phyloP scores from a whole-genome alignment of 148 eudicot genomes.

The Chenopodium quinoa region DNA sequence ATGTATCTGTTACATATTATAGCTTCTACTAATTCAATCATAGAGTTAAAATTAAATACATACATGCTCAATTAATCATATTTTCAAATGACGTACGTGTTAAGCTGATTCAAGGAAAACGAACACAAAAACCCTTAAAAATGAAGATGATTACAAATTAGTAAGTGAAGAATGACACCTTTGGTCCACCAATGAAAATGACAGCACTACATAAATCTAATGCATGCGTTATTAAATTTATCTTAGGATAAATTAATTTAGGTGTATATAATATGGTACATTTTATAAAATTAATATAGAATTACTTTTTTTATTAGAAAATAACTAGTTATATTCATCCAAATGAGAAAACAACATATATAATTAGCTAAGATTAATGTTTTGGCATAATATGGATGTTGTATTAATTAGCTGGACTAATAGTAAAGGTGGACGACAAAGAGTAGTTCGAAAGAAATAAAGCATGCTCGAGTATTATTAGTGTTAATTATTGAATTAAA shows the following conservation, averaged over 20 bases:
- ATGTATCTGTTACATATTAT: not conserved
- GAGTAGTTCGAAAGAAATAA: constrained; percentile 29
- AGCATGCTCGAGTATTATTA: constrained; percentile 24
- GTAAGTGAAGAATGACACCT: constrained; percentile 27
- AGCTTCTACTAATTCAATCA: not conserved
- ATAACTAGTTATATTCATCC: constrained; percentile 12
- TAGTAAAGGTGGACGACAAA: constrained; percentile 21
- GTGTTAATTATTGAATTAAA: constrained; percentile 8
- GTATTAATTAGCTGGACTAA: constrained; percentile 21
- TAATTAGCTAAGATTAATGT: constrained; percentile 2
- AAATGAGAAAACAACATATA: constrained; percentile 25
- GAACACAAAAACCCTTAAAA: constrained; percentile 19
- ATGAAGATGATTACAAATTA: constrained; percentile 17
- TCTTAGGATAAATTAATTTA: not conserved
- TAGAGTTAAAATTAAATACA: not conserved
- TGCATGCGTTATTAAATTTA: not conserved
- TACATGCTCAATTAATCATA: constrained; percentile 1
- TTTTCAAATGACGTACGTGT: constrained; percentile 10
- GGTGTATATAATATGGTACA: not conserved
- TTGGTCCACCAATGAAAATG: constrained; percentile 30
- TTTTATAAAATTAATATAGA: too few relatives aligned
- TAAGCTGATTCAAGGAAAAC: constrained; percentile 12
- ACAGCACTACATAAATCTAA: constrained; percentile 24
- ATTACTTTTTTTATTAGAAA: not conserved
- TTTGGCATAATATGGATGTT: constrained; percentile 33